Evolutionary conservation across 192 early-diverging fungal species (phyloP).

Genomic region (Coemansia sp.): DNA sequence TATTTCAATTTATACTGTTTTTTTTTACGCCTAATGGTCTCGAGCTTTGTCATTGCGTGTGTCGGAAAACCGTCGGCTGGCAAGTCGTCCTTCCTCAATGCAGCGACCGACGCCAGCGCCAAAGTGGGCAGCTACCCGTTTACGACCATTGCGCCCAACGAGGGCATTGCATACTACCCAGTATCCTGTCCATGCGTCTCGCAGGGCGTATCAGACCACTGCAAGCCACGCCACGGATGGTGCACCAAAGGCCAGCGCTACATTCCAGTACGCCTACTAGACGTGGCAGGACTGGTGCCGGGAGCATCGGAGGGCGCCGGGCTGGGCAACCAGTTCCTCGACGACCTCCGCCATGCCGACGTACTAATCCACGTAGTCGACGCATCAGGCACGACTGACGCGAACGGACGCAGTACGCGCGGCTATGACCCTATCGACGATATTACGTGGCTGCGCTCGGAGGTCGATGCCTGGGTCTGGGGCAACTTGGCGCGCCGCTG

Average conservation of each 20-base stretch:
- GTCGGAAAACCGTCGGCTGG: constrained; percentile 78
- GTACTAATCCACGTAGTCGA: constrained; percentile 83
- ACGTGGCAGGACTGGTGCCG: constrained; percentile 82
- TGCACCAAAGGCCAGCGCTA: constrained; percentile 64
- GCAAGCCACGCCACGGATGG: constrained; percentile 71
- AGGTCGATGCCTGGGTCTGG: constrained; percentile 74
- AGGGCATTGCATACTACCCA: constrained; percentile 72
- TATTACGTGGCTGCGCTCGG: constrained; percentile 73
- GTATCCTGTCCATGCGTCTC: constrained; percentile 67
- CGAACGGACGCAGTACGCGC: constrained; percentile 66
- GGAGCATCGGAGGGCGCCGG: constrained; percentile 74
- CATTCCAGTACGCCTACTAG: constrained; percentile 71
- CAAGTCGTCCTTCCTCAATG: constrained; percentile 79
- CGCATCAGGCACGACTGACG: constrained; percentile 79
- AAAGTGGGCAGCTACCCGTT: constrained; percentile 86
- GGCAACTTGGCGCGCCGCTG: constrained; percentile 71
- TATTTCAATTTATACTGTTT: neutral
- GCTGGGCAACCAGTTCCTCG: constrained; percentile 77
- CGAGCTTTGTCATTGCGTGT: constrained; percentile 60
- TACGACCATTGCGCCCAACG: constrained; percentile 83
- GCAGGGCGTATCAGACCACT: constrained; percentile 53
- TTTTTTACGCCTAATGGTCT: constrained; percentile 18
- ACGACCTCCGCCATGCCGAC: constrained; percentile 75
- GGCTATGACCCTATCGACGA: constrained; percentile 84
- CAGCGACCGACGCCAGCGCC: constrained; percentile 75